Percentiles rank a stretch among this genome's conserved stretches.
phyloP scores from a whole-genome alignment of 2,329 filamentous ascomycete species.

The Metarhizium guizhouense region DNA sequence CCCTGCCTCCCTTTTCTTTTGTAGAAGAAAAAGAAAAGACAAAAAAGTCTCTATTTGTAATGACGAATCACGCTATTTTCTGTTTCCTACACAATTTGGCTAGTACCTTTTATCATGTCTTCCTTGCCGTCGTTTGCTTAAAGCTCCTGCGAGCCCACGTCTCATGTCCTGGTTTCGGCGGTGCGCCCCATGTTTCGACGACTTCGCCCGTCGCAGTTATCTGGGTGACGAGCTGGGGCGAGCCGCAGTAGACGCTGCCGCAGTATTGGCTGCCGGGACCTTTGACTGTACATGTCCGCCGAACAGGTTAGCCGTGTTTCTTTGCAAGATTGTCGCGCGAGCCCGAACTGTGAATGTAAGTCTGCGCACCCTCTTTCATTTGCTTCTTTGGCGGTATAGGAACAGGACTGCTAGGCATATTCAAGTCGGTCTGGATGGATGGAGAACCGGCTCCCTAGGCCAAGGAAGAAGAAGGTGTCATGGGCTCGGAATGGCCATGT shows the following conservation, averaged over 20 bases:
- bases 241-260: conserved; percentile 9
- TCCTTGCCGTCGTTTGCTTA: neutral
- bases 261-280: conserved; percentile 8
- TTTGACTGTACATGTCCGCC: neutral
- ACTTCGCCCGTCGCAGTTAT: conserved; percentile 2
- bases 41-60: no score
- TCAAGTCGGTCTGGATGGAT: neutral
- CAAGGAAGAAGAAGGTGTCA: neutral
- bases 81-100: neutral
- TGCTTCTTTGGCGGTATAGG: neutral
- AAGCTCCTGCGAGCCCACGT: neutral
- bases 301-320: no score
- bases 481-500: neutral
- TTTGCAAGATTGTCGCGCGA: no score
- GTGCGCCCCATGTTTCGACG: conserved; percentile 8
- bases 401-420: conserved; percentile 2
- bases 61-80: no score
- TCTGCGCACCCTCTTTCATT: neutral
- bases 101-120: neutral
- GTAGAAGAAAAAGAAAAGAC: no score
- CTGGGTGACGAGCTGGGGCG: conserved; percentile 4
- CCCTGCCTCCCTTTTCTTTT: no score
- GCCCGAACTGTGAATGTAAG: no score
- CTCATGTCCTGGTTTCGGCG: conserved; percentile 6
- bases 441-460: neutral